phyloP scores from a whole-genome alignment of 2,329 filamentous ascomycete genomes.

The Fusarium annulatum region DNA sequence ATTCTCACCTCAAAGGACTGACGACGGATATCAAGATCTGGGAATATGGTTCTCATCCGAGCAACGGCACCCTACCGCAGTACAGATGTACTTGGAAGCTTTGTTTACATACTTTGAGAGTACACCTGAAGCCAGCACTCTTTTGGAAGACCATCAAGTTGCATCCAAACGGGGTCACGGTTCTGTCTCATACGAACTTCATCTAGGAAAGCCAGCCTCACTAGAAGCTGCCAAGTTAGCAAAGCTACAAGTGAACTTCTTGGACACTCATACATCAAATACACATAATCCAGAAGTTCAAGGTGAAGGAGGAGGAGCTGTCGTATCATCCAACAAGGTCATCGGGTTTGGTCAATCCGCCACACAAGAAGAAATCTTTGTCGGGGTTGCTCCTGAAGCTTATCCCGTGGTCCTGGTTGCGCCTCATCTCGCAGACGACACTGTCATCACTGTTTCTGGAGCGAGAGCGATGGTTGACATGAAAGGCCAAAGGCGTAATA shows the following conservation, averaged over 20 bases:
- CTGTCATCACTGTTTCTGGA: conserved; percentile 44
- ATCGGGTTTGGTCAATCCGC: conserved; percentile 52
- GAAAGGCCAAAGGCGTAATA: conserved; percentile 45
- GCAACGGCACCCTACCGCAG: conserved; percentile 47
- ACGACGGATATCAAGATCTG: conserved; percentile 48
- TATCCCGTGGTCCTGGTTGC: conserved; percentile 51
- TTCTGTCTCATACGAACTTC: conserved; percentile 39
- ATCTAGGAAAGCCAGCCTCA: neutral
- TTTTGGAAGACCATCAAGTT: neutral
- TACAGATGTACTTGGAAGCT: conserved; percentile 46
- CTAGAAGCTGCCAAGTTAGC: conserved; percentile 13
- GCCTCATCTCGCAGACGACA: conserved; percentile 43
- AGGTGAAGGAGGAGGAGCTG: conserved; percentile 43
- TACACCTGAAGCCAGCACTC: conserved; percentile 6
- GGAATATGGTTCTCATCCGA: conserved; percentile 49
- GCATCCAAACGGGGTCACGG: rapidly evolving
- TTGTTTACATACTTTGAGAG: conserved; percentile 46
- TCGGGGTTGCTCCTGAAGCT: conserved; percentile 49
- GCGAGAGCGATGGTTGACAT: conserved; percentile 47
- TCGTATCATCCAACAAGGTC: conserved; percentile 50
- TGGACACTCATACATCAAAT: conserved; percentile 42
- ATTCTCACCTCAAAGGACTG: conserved; percentile 33
- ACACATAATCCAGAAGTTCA: conserved; percentile 38
- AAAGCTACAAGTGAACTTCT: conserved; percentile 22
- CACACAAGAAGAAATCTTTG: conserved; percentile 52